A percentile compares a stretch with the other conserved stretches of the same genome.
Evolutionary conservation across 2,329 filamentous ascomycete species (phyloP).

Genomic region (Didymella pomorum): DNA sequence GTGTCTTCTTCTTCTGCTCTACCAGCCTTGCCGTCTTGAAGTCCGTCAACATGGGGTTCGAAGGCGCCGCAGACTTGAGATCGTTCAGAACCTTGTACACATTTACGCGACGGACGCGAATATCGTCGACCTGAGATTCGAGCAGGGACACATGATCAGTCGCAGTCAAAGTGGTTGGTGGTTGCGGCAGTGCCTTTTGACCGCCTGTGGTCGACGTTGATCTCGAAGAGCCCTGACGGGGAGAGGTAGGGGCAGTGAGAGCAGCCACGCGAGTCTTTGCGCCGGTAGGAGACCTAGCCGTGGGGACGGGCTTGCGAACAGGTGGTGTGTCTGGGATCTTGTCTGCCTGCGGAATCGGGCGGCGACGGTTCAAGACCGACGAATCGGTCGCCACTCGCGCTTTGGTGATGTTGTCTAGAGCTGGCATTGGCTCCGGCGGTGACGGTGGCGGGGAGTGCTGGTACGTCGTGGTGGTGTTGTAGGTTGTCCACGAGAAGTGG

Average conservation of each 20-base stretch:
- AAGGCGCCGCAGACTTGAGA: conserved; percentile 45
- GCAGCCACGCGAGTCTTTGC: conserved; percentile 25
- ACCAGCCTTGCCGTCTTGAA: conserved; percentile 45
- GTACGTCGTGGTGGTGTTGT: conserved; percentile 50
- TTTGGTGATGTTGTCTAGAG: conserved; percentile 17
- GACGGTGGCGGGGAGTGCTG: conserved; percentile 54
- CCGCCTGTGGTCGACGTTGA: conserved; percentile 37
- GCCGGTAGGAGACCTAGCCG: conserved; percentile 28
- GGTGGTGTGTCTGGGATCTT: conserved; percentile 28
- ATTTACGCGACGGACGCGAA: conserved; percentile 49
- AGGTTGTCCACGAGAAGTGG: conserved; percentile 45
- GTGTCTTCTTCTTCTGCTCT: conserved; percentile 47
- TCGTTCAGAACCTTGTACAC: conserved; percentile 48
- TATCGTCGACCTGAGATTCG: conserved; percentile 51
- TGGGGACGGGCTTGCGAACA: conserved; percentile 39
- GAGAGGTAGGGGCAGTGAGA: conserved; percentile 30
- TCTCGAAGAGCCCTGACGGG: conserved; percentile 31
- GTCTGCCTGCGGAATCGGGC: conserved; percentile 40
- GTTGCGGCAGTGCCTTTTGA: conserved; percentile 50
- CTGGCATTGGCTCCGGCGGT: conserved; percentile 50
- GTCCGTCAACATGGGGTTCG: conserved; percentile 51
- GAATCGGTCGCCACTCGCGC: conserved; percentile 35
- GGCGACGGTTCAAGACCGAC: conserved; percentile 45
- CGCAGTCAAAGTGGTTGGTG: conserved; percentile 46
- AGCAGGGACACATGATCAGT: conserved; percentile 49